Conservation (phyloP, 2,329 filamentous ascomycete genomes). For the Colletotrichum sp. region DNA sequence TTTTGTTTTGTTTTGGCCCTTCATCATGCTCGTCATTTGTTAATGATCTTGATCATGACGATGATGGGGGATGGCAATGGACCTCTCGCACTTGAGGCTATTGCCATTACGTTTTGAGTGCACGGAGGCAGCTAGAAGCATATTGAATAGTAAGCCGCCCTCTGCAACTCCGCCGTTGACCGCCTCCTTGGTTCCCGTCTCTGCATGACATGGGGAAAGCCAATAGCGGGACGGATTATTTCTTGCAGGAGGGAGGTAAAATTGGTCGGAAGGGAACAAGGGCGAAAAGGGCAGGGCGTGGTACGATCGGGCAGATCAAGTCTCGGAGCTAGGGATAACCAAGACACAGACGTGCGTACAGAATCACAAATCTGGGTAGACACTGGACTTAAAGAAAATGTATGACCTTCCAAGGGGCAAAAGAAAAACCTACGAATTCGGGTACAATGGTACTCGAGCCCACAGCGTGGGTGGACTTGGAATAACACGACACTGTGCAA, state of each 20-base stretch:
- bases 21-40: neutral
- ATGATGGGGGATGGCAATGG: neutral
- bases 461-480: neutral
- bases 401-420: neutral
- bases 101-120: neutral
- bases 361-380: neutral
- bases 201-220: neutral
- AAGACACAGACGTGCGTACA: slow-evolving; percentile 18
- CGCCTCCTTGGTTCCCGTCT: slow-evolving; percentile 7
- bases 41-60: neutral
- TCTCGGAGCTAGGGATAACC: slow-evolving; percentile 12
- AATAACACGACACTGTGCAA: neutral
- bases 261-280: slow-evolving; percentile 11
- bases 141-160: slow-evolving; percentile 1
- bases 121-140: neutral
- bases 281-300: slow-evolving; percentile 5
- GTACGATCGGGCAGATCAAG: neutral
- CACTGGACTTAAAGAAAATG: slow-evolving; percentile 1
- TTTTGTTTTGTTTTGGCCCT: neutral
- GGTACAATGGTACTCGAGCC: neutral
- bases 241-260: neutral
- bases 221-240: slow-evolving; percentile 16
- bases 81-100: slow-evolving; percentile 3
- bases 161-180: slow-evolving; percentile 8
- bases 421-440: neutral